Base-by-base conservation (phyloP, 1,284 basidiomycete genomes). In the Malassezia japonica region DNA sequence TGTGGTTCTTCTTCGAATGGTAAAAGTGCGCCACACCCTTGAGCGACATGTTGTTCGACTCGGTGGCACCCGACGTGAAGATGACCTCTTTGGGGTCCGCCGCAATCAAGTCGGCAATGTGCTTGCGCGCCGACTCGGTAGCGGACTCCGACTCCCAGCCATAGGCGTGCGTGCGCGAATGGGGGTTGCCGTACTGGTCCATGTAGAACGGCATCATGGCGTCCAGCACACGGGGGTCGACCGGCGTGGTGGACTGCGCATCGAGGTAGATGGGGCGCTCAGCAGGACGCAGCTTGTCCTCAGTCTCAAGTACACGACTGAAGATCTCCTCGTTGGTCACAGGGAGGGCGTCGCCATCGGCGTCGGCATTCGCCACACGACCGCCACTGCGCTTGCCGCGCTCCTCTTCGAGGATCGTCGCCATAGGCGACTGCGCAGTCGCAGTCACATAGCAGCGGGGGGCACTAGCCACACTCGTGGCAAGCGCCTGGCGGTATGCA, bases 131-230 rank as follows among this genome's bases (percentile, higher is more conserved):
- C 63, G 85, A 82, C 73, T 98, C 92, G 5, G 95, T 87, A 0
- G 85, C 91, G 64, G 84, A 80, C 72, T 98, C 94, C 6, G 92
- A 88, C 75, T 99, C 94, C 94, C 94, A 98, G 6, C 94, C 94
- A 74, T 96, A 98, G 0, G 92, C 89, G 74, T 98, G 94, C 25
- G 94, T 98, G 54, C 91, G 82, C 69, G 87, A 92, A 71, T 98
- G 94, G 8, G 94, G 94, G 76, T 99, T 99, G 6, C 94, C 94
- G 70, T 86, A 98, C 74, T 91, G 88, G 74, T 98, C 89, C 13
- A 92, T 94, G 64, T 91, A 78, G 75, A 82, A 95, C 0, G 94
- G 94, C 47, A 99, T 78, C 92, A 98, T 99, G 24, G 86, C 83
- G 75, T 98, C 94, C 51, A 98, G 79, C 4, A 98, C 94, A 53